phyloP scores from a whole-genome alignment of 257 asterid genomes.

The Solanum virginianum region DNA sequence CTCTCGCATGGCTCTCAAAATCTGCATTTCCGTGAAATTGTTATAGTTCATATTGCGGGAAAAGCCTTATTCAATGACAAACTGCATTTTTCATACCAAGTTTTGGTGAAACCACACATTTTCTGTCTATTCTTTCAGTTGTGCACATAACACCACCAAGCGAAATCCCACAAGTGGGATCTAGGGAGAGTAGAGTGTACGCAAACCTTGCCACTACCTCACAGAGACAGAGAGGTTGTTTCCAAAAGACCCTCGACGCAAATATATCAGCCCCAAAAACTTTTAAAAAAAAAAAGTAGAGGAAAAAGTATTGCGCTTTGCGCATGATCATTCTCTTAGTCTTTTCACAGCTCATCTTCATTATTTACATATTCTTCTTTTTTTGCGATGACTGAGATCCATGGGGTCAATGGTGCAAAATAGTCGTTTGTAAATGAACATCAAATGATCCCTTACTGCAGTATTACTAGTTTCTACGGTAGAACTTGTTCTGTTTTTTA shows the following conservation, averaged over 20 bases:
- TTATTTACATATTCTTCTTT: neutral
- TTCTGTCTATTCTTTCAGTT: neutral
- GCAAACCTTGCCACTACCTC: too few relatives aligned
- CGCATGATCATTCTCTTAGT: neutral
- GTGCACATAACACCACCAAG: neutral
- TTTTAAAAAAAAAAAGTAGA: neutral
- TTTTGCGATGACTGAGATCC: neutral
- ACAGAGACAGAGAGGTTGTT: too few relatives aligned
- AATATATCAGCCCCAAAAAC: too few relatives aligned
- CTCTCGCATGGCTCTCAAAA: constrained; percentile 65
- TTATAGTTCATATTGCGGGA: neutral
- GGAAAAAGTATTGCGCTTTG: neutral
- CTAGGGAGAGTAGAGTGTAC: too few relatives aligned
- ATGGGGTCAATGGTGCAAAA: neutral
- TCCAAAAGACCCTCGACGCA: too few relatives aligned
- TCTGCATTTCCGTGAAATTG: constrained; percentile 41
- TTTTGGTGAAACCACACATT: neutral
- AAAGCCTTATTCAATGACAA: neutral
- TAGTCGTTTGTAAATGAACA: neutral
- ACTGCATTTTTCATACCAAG: neutral
- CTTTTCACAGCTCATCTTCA: neutral
- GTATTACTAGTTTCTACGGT: neutral
- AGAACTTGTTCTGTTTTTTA: neutral
- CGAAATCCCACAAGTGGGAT: too few relatives aligned
- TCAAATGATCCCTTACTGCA: neutral